A percentile compares a stretch with the other conserved stretches of the same genome.
These are phyloP conservation scores for Rhizophagus clarus DNA, from an alignment of 192 early-diverging fungal species.

Conservation along the genomic window DNA sequence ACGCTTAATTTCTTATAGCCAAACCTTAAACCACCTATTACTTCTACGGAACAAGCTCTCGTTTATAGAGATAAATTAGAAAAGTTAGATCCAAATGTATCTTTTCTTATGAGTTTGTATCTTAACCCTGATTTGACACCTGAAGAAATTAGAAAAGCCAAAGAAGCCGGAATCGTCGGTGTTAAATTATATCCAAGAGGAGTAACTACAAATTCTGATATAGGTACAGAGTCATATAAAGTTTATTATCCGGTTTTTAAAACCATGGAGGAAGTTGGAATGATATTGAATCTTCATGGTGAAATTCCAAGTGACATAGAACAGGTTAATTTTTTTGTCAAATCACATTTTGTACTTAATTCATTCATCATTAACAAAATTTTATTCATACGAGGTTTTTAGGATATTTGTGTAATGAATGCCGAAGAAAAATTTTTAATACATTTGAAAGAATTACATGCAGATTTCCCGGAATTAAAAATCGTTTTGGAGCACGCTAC, in stretches of 20 bases:
- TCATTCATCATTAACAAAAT: not conserved
- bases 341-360: not conserved
- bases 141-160: slow-evolving; percentile 86
- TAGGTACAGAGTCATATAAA: slow-evolving; percentile 88
- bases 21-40: slow-evolving; percentile 90
- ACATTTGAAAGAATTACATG: slow-evolving; percentile 83
- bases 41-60: slow-evolving; percentile 83
- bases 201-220: slow-evolving; percentile 97
- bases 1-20: slow-evolving; percentile 59
- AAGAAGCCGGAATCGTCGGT: slow-evolving; percentile 78
- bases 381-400: not conserved
- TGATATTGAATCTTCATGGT: slow-evolving; percentile 96
- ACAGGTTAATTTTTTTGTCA: slow-evolving; percentile 48
- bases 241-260: slow-evolving; percentile 92
- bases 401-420: slow-evolving; percentile 93
- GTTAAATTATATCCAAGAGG: slow-evolving; percentile 95
- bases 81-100: slow-evolving; percentile 79
- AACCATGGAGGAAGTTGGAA: slow-evolving; percentile 91
- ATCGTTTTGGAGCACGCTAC: slow-evolving; percentile 99
- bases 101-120: slow-evolving; percentile 94
- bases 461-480: slow-evolving; percentile 88
- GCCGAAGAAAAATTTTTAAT: slow-evolving; percentile 92
- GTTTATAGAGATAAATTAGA: slow-evolving; percentile 81
- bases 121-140: slow-evolving; percentile 85
- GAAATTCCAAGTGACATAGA: slow-evolving; percentile 87